Conservation (phyloP, 208 protist genomes). For the Crithidia thermophila region DNA sequence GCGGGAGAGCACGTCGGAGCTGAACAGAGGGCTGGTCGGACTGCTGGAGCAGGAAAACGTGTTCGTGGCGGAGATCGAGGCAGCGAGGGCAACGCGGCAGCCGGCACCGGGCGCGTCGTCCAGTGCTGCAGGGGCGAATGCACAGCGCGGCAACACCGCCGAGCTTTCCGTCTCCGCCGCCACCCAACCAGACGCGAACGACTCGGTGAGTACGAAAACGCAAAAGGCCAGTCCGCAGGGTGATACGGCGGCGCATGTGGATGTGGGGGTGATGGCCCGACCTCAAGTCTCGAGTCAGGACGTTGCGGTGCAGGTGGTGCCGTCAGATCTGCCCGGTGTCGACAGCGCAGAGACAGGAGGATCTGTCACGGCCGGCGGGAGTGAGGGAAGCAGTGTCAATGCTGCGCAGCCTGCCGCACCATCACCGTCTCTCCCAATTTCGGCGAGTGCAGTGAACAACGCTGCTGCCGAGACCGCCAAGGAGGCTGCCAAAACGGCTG, state of each 20-base stretch:
- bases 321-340: background rate
- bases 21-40: constrained; percentile 43
- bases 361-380: background rate
- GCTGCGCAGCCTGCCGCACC: background rate
- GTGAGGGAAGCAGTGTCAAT: background rate
- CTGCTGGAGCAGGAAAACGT: constrained; percentile 53
- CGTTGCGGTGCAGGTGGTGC: constrained; percentile 2
- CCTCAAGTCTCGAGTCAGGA: background rate
- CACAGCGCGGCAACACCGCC: no score
- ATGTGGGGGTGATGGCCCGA: constrained; percentile 10
- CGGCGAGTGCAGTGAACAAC: background rate
- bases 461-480: background rate
- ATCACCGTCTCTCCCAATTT: background rate
- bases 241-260: background rate
- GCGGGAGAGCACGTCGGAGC: constrained; percentile 23
- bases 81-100: constrained; percentile 6
- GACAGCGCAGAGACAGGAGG: background rate
- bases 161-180: background rate
- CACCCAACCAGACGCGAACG: background rate
- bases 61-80: constrained; percentile 21
- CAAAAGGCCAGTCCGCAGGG: background rate
- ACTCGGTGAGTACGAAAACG: background rate
- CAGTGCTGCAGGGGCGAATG: no score
- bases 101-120: background rate
- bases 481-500: background rate